A percentile compares a stretch with the other conserved stretches of the same genome.
phyloP scores from a whole-genome alignment of 2,329 filamentous ascomycete genomes.

The Chaetomium sp. region DNA sequence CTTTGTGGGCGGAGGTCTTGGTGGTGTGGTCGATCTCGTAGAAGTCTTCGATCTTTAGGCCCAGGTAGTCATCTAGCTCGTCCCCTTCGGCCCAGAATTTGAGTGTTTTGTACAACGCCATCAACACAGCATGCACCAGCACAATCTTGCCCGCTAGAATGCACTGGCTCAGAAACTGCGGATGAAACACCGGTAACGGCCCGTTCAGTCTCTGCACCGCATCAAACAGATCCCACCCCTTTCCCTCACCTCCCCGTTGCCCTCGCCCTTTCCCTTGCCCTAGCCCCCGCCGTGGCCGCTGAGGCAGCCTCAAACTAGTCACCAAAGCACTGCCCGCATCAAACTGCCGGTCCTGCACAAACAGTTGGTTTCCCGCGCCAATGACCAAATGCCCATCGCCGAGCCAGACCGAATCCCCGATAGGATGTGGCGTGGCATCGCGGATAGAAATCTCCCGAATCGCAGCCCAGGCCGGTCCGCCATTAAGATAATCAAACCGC shows the following conservation, averaged over 20 bases:
- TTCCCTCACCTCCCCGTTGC: conserved; percentile 30
- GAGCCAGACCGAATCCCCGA: conserved; percentile 90
- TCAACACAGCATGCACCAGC: conserved; percentile 65
- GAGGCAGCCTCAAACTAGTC: conserved; percentile 43
- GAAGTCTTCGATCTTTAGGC: conserved; percentile 55
- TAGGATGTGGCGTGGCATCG: conserved; percentile 78
- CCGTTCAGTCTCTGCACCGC: conserved; percentile 80
- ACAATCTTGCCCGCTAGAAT: conserved; percentile 71
- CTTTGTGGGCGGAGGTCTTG: conserved; percentile 25
- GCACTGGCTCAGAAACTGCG: conserved; percentile 81
- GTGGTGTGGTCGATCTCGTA: conserved; percentile 33
- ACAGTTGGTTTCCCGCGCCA: conserved; percentile 84
- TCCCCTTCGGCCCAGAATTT: conserved; percentile 83
- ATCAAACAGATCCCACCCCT: conserved; percentile 65
- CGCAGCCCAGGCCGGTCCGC: conserved; percentile 81
- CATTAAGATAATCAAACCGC: conserved; percentile 85
- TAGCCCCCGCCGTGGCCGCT: conserved; percentile 25
- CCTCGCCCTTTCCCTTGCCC: too few species aligned
- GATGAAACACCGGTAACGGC: conserved; percentile 83
- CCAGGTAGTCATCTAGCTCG: conserved; percentile 68
- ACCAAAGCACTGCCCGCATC: conserved; percentile 56
- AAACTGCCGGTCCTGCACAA: conserved; percentile 74
- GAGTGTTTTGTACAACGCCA: conserved; percentile 65
- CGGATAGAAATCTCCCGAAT: conserved; percentile 77
- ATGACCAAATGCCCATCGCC: conserved; percentile 78